Conservation (phyloP, 352 stramenopile species). For the Phytophthora pisi region DNA sequence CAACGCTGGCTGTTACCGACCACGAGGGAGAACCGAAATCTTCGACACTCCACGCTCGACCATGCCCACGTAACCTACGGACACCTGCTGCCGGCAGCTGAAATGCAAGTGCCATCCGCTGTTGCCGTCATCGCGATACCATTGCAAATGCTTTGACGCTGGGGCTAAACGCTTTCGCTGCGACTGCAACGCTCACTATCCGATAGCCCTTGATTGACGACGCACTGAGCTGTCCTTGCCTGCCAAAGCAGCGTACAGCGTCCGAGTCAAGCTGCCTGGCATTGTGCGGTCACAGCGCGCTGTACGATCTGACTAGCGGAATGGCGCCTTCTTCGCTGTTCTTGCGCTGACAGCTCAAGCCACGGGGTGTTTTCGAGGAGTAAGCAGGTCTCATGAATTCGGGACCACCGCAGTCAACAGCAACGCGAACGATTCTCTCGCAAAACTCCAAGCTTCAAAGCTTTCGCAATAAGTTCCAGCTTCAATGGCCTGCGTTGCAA, state of each 20-base stretch:
- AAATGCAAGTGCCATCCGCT: background rate
- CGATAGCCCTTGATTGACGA: background rate
- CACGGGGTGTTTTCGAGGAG: background rate
- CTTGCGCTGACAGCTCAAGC: slow-evolving; percentile 1
- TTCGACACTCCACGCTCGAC: background rate
- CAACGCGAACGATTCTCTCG: no score
- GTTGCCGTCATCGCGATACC: background rate
- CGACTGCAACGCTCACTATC: background rate
- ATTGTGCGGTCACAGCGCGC: background rate
- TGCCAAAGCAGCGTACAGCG: no score
- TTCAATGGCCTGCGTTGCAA: no score
- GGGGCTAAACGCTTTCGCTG: background rate
- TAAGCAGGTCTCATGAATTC: background rate
- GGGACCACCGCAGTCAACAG: no score
- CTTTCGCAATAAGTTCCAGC: no score
- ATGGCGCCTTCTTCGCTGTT: slow-evolving; percentile 1
- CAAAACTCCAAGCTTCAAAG: no score
- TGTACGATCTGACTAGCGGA: slow-evolving; percentile 14
- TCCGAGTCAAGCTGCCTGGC: background rate
- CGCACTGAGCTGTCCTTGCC: no score
- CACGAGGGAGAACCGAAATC: background rate
- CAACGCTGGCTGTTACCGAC: background rate
- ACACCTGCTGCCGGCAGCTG: background rate
- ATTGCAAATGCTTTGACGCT: background rate
- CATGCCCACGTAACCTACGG: background rate